Base-by-base conservation (phyloP, 768 basidiomycete genomes). In the Tricholoma bakamatsutake region DNA sequence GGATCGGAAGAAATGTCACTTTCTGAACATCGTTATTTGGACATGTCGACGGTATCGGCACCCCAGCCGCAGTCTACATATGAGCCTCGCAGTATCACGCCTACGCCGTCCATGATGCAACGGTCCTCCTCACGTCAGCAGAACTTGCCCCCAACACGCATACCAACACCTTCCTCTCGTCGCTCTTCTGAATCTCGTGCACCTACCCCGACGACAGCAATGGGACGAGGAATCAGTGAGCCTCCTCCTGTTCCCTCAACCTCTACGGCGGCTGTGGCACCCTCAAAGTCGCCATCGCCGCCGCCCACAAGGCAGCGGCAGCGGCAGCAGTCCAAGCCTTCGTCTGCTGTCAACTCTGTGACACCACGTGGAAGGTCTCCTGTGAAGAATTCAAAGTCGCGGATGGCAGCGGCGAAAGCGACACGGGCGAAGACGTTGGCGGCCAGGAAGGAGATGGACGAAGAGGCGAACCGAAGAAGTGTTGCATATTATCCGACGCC, bases 401-500 rank as follows among this genome's bases (percentile, higher is more conserved):
- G 71, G n/a, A 66, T 68, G 1, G 61, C 69, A 4, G 62, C 73
- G 12, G 61, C 65, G 1, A 73, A 69, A 40, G 62, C 70, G 35
- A 69, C 68, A 49, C 67, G 70, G 45, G 67, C 73, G 37, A 80
- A 83, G 50, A 76, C 73, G 2, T 61, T 76, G 35, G 68, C 75
- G 24, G 60, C 62, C 53, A 73, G 70, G 64, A 73, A 64, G 61
- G 69, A 71, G 17, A 58, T 53, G 60, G 74, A 72, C 46, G 78
- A 82, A 11, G 76, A 77, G 28, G 69, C 70, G 28, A 73, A 76
- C 28, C 71, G 87, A 61, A 69, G 71, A 58, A 87, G 84, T 48
- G 69, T 88, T n/a, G 87, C 85, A 42, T 69, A 79, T 46, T 90
- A 90, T 70, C 88, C 89, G 6, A 74, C 77, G 1, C 80, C 84